These are phyloP conservation scores for Volvariella surrecta DNA, from an alignment of 1,284 basidiomycete species.

Conservation along the genomic window DNA sequence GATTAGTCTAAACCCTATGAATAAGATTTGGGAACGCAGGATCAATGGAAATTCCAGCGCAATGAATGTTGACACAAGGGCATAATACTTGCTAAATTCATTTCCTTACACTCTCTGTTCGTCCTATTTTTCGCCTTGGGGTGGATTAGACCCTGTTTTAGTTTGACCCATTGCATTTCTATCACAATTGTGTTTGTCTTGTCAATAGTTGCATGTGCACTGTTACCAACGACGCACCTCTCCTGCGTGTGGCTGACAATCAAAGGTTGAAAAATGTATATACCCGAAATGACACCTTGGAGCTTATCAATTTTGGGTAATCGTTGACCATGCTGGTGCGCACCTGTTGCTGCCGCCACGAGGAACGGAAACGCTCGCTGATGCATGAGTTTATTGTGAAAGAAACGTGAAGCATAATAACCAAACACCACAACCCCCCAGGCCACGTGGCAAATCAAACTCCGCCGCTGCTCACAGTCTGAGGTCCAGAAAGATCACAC, in stretches of 20 bases:
- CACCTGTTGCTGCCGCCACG: conserved; percentile 30
- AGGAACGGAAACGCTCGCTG: conserved; percentile 24
- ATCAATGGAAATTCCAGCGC: conserved; percentile 11
- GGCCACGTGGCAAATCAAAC: too few species aligned
- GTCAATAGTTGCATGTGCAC: too few species aligned
- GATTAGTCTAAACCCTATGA: conserved; percentile 8
- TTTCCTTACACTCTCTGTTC: too few species aligned
- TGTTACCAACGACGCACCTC: conserved; percentile 8
- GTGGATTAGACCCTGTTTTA: too few species aligned
- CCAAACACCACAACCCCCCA: background rate
- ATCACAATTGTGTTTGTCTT: too few species aligned
- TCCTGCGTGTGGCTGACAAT: conserved; percentile 17
- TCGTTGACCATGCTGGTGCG: conserved; percentile 3
- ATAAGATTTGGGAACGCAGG: conserved; percentile 74
- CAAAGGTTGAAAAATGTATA: conserved; percentile 51
- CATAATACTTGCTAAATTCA: too few species aligned
- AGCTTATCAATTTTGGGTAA: background rate
- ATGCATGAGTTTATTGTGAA: conserved; percentile 13
- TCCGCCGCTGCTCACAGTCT: too few species aligned
- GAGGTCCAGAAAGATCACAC: too few species aligned
- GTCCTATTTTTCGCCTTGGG: too few species aligned
- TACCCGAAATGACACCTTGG: conserved; percentile 49
- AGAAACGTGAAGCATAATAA: background rate
- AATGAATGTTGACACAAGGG: too few species aligned
- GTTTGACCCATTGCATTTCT: too few species aligned